Conservation (phyloP, 345 rosid species). For the Citrus inodora region DNA sequence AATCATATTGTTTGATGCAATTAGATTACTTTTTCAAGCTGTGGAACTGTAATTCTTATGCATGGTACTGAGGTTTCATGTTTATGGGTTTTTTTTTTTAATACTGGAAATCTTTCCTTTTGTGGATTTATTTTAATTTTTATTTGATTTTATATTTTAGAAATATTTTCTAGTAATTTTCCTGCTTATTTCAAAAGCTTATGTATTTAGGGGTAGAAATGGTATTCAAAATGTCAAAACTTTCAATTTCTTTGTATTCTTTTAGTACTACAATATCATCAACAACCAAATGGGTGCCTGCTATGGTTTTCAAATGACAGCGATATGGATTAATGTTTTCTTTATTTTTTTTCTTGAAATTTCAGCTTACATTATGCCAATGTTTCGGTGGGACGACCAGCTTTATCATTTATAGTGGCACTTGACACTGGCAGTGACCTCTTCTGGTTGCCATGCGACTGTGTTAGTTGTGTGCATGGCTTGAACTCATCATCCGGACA, state of each 20-base stretch:
- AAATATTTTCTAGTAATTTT: not conserved
- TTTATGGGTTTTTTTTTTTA: not conserved
- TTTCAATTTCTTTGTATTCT: not conserved
- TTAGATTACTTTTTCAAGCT: not conserved
- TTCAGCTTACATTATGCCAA: slow-evolving; percentile 86
- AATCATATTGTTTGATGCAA: not conserved
- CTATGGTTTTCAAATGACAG: not conserved
- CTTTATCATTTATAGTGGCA: slow-evolving; percentile 72
- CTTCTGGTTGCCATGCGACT: slow-evolving; percentile 96
- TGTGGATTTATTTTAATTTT: too few relatives aligned
- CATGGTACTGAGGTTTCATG: not conserved
- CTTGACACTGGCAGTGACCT: slow-evolving; percentile 92
- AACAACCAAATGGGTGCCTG: not conserved
- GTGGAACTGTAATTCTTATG: not conserved
- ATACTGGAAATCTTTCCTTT: not conserved
- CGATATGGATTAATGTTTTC: not conserved
- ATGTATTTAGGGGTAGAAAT: not conserved
- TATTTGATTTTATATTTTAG: not conserved
- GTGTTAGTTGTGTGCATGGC: slow-evolving; percentile 48
- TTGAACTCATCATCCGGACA: slow-evolving; percentile 31
- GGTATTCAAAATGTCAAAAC: not conserved
- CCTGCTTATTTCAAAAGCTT: not conserved
- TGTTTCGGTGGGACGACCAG: slow-evolving; percentile 75
- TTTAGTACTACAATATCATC: not conserved
- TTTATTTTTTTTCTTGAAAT: slow-evolving; percentile 11